Base-by-base conservation (phyloP, 2,329 filamentous ascomycete genomes). In the Pestalotiopsis sp. region DNA sequence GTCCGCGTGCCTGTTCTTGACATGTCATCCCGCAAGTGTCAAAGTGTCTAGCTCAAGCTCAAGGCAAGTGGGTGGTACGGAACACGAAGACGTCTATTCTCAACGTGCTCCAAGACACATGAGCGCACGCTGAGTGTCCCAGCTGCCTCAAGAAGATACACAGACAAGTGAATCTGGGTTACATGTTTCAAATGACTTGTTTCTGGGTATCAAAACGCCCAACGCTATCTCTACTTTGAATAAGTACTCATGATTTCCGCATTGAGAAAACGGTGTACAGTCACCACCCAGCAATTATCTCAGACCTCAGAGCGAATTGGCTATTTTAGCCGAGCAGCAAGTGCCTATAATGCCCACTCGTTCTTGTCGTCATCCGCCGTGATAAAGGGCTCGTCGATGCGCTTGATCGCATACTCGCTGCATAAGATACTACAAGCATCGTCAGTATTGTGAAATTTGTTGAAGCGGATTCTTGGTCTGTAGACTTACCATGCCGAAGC, bases 311-410 rank as follows among this genome's bases (percentile, higher is more conserved):
- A n/a, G 45, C 17, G 20, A 13, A 45, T 20, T 52, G 45, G 17
- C 6, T n/a, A n/a, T 23, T 9, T 3, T n/a, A 36, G 36, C 49
- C 39, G 12, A 65, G 36, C 6, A 12, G 13, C 38, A 20, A 31
- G 23, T 17, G 36, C 49, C 81, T 81, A 92, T 71, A 92, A 80
- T 65, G 89, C 90, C 96, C 96, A 99, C 76, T 97, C 94, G 68
- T 91, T 89, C 71, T 84, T 84, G 78, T 95, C 88, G 75, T 98
- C 95, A 25, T 87, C 86, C 4, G 86, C 83, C 45, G 87, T 88
- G 68, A 98, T 89, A 78, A 99, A 98, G 0, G 96, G 95, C 82
- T 97, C 94, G 75, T 98, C 94, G 69, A 99, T 94, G 76, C 93
- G 89, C 83, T 95, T 97, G 77, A 99, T 97, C 2, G 95, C 96